Percentiles rank a stretch among this genome's conserved stretches.
phyloP scores from a whole-genome alignment of 371 early-diverging fungal species.

The Mycotypha africana region DNA sequence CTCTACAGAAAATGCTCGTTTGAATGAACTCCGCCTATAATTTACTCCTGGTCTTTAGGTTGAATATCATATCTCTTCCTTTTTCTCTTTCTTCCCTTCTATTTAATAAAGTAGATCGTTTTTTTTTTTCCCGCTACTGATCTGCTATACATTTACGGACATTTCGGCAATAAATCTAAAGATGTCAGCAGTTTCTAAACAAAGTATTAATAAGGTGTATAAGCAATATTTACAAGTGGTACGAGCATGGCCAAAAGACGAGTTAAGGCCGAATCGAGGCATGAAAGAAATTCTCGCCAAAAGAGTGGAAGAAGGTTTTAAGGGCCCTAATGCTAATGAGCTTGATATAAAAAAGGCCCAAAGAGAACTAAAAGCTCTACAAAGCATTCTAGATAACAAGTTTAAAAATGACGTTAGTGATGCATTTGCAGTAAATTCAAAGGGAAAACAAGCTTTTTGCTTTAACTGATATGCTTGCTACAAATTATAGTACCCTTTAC shows the following conservation, averaged over 20 bases:
- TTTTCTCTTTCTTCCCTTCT: neutral
- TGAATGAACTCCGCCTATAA: too few species aligned
- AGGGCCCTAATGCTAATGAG: slow-evolving; percentile 14
- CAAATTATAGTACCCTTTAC: slow-evolving; percentile 46
- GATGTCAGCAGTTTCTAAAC: slow-evolving; percentile 11
- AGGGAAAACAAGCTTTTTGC: neutral
- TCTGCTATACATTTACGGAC: neutral
- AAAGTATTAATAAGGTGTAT: slow-evolving; percentile 39
- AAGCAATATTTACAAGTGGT: slow-evolving; percentile 49
- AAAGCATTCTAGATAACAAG: slow-evolving; percentile 42
- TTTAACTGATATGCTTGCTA: too few species aligned
- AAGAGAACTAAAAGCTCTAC: slow-evolving; percentile 44
- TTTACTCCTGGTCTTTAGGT: too few species aligned
- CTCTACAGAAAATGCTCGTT: too few species aligned
- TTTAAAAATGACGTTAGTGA: slow-evolving; percentile 53
- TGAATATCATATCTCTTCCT: too few species aligned
- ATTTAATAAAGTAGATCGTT: neutral
- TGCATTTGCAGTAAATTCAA: neutral
- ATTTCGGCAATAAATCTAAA: too few species aligned
- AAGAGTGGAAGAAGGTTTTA: slow-evolving; percentile 50
- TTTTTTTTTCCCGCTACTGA: too few species aligned
- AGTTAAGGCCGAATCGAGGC: slow-evolving; percentile 52
- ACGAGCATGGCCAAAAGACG: slow-evolving; percentile 55
- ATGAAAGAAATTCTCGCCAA: slow-evolving; percentile 52
- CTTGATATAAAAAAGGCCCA: slow-evolving; percentile 32